Conservation (phyloP, 768 basidiomycete species). For the Leccinum rimulosum region DNA sequence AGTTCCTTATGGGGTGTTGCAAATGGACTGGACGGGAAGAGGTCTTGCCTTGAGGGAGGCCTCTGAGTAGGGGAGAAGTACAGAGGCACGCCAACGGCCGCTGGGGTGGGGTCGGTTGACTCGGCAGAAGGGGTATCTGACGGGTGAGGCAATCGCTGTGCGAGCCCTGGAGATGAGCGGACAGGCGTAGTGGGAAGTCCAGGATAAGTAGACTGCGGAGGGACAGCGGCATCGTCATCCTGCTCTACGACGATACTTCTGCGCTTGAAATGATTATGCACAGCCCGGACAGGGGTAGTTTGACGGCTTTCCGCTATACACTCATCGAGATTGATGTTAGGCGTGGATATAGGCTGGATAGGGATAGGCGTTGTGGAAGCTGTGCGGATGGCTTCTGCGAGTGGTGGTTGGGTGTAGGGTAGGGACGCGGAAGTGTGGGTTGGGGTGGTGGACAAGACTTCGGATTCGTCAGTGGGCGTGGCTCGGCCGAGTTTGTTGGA, state of each 20-base stretch:
- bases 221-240: constrained; percentile 56
- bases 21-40: constrained; percentile 69
- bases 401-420: constrained; percentile 36
- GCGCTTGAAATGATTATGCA: constrained; percentile 45
- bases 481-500: constrained; percentile 38
- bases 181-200: constrained; percentile 43
- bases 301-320: constrained; percentile 31
- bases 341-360: constrained; percentile 24
- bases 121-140: constrained; percentile 51
- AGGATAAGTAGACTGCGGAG: constrained; percentile 38
- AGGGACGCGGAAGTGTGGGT: constrained; percentile 51
- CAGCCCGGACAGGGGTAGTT: constrained; percentile 32
- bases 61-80: constrained; percentile 42
- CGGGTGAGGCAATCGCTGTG: constrained; percentile 43
- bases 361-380: constrained; percentile 31
- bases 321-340: constrained; percentile 30
- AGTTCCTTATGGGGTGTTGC: constrained; percentile 68
- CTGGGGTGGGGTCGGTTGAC: constrained; percentile 44
- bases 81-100: constrained; percentile 47
- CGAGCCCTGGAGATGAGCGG: constrained; percentile 31
- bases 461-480: constrained; percentile 48
- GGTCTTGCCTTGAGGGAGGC: constrained; percentile 54
- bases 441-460: constrained; percentile 48
- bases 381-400: constrained; percentile 26
- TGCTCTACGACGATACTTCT: constrained; percentile 70